Percentiles rank a stretch among this genome's conserved stretches.
phyloP scores from a whole-genome alignment of 2,329 filamentous ascomycete species.

The Pyricularia sp. region DNA sequence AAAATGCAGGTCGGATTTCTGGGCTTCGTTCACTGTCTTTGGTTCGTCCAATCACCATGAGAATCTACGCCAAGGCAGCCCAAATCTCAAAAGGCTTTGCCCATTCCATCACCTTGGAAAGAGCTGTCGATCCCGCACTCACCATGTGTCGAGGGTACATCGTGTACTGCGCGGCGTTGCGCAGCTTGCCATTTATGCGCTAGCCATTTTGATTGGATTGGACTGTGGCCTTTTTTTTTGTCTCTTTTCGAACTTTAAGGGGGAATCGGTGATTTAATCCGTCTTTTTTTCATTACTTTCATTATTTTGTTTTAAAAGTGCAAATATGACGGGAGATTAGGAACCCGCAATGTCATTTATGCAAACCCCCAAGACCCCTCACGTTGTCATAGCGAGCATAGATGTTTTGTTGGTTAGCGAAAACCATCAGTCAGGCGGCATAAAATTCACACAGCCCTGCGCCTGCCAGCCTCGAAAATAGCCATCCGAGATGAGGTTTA shows the following conservation, averaged over 20 bases:
- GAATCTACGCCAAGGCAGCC: not conserved
- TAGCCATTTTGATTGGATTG: not conserved
- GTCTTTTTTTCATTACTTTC: not conserved
- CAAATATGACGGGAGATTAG: not conserved
- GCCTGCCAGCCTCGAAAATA: not conserved
- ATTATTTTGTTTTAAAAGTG: not conserved
- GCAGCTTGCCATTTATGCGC: not conserved
- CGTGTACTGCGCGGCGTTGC: not conserved
- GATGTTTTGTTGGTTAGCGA: not conserved
- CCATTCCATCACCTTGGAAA: not conserved
- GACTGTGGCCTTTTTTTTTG: not conserved
- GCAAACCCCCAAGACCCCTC: not conserved
- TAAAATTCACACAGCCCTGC: not conserved
- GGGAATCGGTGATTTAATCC: not conserved
- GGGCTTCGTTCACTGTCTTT: not conserved
- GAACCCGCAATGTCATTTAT: not conserved
- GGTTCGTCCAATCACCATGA: not conserved
- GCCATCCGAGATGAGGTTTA: not conserved
- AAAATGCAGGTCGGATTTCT: not conserved
- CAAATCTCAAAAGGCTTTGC: not conserved
- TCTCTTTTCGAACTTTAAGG: not conserved
- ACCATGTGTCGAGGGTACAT: slow-evolving; percentile 1
- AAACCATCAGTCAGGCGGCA: not conserved
- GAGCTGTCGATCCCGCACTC: not conserved
- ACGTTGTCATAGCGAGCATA: not conserved